These are phyloP conservation scores for Cymbidium sinense DNA, from an alignment of 106 monocot genomes.

Conservation along the genomic window DNA sequence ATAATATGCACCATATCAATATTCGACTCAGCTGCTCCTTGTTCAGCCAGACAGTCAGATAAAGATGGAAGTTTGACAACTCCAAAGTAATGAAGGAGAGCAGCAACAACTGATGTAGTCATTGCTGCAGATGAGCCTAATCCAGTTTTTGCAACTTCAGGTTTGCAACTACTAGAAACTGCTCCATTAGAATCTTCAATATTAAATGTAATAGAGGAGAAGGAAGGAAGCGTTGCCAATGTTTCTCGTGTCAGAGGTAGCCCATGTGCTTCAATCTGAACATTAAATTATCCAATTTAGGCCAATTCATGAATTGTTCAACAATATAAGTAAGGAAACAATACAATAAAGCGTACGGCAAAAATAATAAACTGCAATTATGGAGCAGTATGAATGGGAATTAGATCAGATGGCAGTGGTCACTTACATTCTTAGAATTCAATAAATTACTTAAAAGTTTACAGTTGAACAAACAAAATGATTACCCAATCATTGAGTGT, in stretches of 20 bases:
- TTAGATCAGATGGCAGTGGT: background rate
- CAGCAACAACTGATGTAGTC: slow-evolving; percentile 94
- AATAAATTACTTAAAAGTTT: too few relatives aligned
- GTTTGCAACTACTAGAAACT: slow-evolving; percentile 51
- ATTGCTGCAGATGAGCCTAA: slow-evolving; percentile 98
- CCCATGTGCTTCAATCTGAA: slow-evolving; percentile 68
- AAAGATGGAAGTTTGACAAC: slow-evolving; percentile 50
- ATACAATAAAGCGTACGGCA: background rate
- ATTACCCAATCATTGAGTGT: too few relatives aligned
- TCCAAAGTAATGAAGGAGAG: slow-evolving; percentile 83
- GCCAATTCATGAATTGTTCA: slow-evolving; percentile 1
- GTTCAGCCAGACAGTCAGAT: slow-evolving; percentile 11
- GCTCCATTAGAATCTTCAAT: slow-evolving; percentile 36
- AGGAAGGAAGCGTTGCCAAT: slow-evolving; percentile 76
- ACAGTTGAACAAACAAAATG: too few relatives aligned
- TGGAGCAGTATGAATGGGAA: background rate
- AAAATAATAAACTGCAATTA: background rate
- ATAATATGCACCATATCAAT: slow-evolving; percentile 85
- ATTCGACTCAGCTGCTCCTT: slow-evolving; percentile 17
- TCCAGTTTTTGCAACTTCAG: slow-evolving; percentile 99
- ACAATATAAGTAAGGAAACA: background rate
- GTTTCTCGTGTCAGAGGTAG: slow-evolving; percentile 61
- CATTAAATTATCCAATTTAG: background rate
- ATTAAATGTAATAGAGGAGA: slow-evolving; percentile 77
- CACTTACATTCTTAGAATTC: too few relatives aligned